Conservation (phyloP, 371 early-diverging fungal genomes). For the Rhizopus stolonifer region DNA sequence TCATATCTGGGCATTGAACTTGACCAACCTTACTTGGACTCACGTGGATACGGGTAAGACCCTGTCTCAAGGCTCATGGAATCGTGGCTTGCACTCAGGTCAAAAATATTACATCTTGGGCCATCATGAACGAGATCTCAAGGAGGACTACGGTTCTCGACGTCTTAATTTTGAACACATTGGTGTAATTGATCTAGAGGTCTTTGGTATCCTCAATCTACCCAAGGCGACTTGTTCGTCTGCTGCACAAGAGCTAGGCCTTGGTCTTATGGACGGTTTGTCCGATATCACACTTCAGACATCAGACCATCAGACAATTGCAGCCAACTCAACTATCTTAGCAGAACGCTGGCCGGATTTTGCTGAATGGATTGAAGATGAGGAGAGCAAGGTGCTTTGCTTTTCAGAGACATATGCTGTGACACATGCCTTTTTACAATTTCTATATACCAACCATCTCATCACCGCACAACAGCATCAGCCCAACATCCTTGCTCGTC, state of each 20-base stretch:
- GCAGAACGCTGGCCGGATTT: constrained; percentile 67
- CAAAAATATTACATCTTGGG: constrained; percentile 73
- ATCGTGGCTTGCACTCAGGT: constrained; percentile 68
- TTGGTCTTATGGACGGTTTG: too few species aligned
- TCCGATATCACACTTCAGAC: constrained; percentile 55
- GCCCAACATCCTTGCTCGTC: constrained; percentile 54
- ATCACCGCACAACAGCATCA: constrained; percentile 54
- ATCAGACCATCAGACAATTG: constrained; percentile 52
- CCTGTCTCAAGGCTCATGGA: constrained; percentile 75
- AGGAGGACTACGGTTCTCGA: constrained; percentile 78
- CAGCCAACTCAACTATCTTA: constrained; percentile 64
- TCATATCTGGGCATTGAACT: constrained; percentile 74
- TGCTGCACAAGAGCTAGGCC: constrained; percentile 60
- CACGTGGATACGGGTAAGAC: constrained; percentile 67
- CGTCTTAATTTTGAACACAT: constrained; percentile 68
- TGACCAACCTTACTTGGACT: constrained; percentile 63
- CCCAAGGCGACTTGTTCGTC: constrained; percentile 46
- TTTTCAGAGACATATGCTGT: constrained; percentile 60
- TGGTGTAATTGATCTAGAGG: constrained; percentile 65
- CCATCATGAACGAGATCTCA: constrained; percentile 62
- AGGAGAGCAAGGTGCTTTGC: constrained; percentile 18
- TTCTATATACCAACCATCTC: constrained; percentile 64
- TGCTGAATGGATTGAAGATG: constrained; percentile 21
- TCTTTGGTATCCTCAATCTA: constrained; percentile 59
- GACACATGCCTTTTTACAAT: constrained; percentile 63